A percentile compares a stretch with the other conserved stretches of the same genome.
Evolutionary conservation across 805 yeast species (phyloP).

Genomic region (Starmerella vaccinii): DNA sequence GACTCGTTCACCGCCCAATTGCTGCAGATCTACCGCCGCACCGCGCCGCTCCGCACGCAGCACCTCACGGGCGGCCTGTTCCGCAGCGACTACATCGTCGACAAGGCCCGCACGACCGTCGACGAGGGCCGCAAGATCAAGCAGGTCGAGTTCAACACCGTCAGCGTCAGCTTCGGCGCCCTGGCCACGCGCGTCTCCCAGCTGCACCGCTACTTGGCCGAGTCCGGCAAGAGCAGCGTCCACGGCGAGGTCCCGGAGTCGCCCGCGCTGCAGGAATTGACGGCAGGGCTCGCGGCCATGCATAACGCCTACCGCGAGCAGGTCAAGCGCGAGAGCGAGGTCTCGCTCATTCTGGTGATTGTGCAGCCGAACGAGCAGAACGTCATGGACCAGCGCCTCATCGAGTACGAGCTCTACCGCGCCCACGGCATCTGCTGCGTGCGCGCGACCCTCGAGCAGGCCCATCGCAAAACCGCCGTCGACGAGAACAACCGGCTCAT

Average conservation of each 20-base stretch:
- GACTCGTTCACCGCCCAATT: constrained; percentile 82
- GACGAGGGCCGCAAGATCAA: constrained; percentile 46
- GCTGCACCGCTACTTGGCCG: constrained; percentile 50
- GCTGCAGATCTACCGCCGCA: constrained; percentile 43
- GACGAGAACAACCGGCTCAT: constrained; percentile 35
- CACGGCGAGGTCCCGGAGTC: constrained; percentile 52
- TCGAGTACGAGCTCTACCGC: constrained; percentile 60
- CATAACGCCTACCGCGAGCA: constrained; percentile 40
- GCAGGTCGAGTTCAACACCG: constrained; percentile 94
- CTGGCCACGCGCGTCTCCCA: constrained; percentile 69
- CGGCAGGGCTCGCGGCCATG: constrained; percentile 61
- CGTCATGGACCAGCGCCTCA: constrained; percentile 78
- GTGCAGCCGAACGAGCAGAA: constrained; percentile 82
- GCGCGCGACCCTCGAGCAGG: constrained; percentile 59
- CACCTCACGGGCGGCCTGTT: constrained; percentile 70
- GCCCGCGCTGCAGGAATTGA: constrained; percentile 49
- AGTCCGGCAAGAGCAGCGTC: constrained; percentile 31
- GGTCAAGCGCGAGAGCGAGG: constrained; percentile 13
- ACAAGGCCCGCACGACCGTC: constrained; percentile 29
- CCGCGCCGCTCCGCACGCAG: constrained; percentile 35
- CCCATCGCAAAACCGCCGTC: constrained; percentile 37
- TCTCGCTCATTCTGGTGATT: constrained; percentile 47
- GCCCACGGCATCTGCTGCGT: constrained; percentile 48
- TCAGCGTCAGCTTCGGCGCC: constrained; percentile 92
- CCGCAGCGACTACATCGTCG: constrained; percentile 80